A percentile compares a stretch with the other conserved stretches of the same genome.
These are phyloP conservation scores for Lumnitzera racemosa DNA, from an alignment of 345 rosid species.

Conservation along the genomic window DNA sequence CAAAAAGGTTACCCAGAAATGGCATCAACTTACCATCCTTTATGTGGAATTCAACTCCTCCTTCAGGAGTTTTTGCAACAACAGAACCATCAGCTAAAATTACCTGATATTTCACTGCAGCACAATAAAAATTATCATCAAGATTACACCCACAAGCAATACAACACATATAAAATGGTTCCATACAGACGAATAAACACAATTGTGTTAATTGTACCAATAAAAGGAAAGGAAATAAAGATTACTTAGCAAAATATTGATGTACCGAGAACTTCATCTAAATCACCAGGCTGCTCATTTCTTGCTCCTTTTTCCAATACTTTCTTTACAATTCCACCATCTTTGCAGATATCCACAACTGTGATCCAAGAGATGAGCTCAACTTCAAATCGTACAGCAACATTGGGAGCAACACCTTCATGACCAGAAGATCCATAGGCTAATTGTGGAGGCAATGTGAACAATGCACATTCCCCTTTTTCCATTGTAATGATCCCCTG, in stretches of 20 bases:
- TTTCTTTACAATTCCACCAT: conserved; percentile 54
- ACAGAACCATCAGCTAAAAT: conserved; percentile 32
- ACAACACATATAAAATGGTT: not conserved
- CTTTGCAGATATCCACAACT: conserved; percentile 42
- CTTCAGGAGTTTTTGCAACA: conserved; percentile 36
- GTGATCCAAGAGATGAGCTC: conserved; percentile 53
- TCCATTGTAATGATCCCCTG: conserved; percentile 44
- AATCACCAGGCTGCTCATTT: conserved; percentile 33
- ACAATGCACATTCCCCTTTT: conserved; percentile 47
- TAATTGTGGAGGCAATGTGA: conserved; percentile 42
- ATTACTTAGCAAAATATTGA: not conserved
- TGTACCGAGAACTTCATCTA: conserved; percentile 63
- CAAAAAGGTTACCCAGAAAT: conserved; percentile 3
- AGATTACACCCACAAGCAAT: not conserved
- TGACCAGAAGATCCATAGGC: conserved; percentile 36
- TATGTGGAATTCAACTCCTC: conserved; percentile 47
- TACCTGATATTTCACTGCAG: conserved; percentile 48
- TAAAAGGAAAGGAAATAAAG: conserved; percentile 5
- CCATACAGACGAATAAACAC: too few relatives aligned
- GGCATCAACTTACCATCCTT: conserved; percentile 42
- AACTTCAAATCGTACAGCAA: conserved; percentile 33
- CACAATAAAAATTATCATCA: not conserved
- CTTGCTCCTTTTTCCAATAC: conserved; percentile 36
- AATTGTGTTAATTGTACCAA: not conserved
- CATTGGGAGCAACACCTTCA: conserved; percentile 37